phyloP scores from a whole-genome alignment of 2,329 filamentous ascomycete species.

The Fusarium sp. region DNA sequence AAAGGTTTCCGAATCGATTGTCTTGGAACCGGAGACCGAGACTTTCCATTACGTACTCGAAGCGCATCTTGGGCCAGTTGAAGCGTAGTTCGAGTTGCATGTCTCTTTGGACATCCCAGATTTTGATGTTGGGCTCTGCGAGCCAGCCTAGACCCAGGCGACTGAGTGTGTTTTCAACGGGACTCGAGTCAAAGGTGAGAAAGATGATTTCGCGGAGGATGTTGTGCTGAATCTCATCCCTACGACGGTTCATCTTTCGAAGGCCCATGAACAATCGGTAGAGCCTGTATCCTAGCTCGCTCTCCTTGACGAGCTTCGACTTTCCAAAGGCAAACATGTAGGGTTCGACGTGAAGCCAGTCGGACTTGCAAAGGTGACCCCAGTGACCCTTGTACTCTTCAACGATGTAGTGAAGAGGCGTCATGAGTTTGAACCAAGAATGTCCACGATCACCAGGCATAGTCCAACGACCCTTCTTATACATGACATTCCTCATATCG shows the following conservation, averaged over 20 bases:
- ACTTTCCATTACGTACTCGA: constrained; percentile 30
- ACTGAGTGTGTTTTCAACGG: not conserved
- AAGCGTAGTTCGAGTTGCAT: constrained; percentile 16
- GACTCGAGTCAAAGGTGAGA: constrained; percentile 14
- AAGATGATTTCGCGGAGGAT: constrained; percentile 21
- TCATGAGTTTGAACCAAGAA: constrained; percentile 35
- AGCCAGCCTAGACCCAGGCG: constrained; percentile 19
- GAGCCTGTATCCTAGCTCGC: not conserved
- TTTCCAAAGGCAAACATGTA: constrained; percentile 33
- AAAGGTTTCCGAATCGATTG: constrained; percentile 29
- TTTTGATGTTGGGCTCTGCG: not conserved
- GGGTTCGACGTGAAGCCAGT: constrained; percentile 7
- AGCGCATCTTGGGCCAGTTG: not conserved
- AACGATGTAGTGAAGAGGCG: constrained; percentile 19
- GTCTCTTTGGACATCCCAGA: constrained; percentile 22
- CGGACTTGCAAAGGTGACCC: constrained; percentile 11
- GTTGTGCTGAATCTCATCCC: constrained; percentile 2
- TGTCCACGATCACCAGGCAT: constrained; percentile 26
- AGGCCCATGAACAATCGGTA: not conserved
- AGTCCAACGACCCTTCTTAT: not conserved
- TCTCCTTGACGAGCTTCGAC: constrained; percentile 16
- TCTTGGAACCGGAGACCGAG: constrained; percentile 33
- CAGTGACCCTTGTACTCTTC: constrained; percentile 23
- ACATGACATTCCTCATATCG: constrained; percentile 26
- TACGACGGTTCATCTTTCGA: constrained; percentile 18